phyloP scores from a whole-genome alignment of 768 basidiomycete genomes.

The Mrakia blollopis region DNA sequence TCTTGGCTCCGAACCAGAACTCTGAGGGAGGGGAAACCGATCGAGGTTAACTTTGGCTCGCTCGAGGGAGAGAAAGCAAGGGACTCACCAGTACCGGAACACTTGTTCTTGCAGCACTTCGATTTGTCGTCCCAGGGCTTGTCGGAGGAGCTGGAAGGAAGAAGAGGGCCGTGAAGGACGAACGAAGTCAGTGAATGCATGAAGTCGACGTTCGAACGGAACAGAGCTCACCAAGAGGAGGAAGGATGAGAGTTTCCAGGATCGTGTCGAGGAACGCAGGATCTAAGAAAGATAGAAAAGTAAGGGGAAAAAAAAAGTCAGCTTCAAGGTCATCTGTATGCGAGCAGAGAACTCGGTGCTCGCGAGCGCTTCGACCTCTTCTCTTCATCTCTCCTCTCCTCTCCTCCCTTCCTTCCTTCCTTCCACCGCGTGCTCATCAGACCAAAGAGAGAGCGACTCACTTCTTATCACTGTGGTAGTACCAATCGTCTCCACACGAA shows the following conservation, averaged over 20 bases:
- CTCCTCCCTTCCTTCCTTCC: background rate
- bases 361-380: background rate
- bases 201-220: background rate
- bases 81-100: background rate
- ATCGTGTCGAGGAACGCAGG: background rate
- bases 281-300: background rate
- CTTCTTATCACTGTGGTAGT: background rate
- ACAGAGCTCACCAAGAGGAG: background rate
- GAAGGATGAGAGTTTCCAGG: background rate
- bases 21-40: background rate
- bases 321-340: background rate
- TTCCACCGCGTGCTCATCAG: background rate
- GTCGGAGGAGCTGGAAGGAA: background rate
- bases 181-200: background rate
- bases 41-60: background rate
- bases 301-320: background rate
- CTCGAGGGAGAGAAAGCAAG: background rate
- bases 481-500: background rate
- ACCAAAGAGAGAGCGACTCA: background rate
- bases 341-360: no score
- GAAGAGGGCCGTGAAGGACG: background rate
- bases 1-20: background rate
- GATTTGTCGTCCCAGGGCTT: background rate
- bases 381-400: background rate
- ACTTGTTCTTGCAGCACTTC: conserved; percentile 8